Evolutionary conservation across 768 basidiomycete species (phyloP), one percentile per base, ranked within the genome.

Genomic region (Hemileccinum rubropunctum): DNA sequence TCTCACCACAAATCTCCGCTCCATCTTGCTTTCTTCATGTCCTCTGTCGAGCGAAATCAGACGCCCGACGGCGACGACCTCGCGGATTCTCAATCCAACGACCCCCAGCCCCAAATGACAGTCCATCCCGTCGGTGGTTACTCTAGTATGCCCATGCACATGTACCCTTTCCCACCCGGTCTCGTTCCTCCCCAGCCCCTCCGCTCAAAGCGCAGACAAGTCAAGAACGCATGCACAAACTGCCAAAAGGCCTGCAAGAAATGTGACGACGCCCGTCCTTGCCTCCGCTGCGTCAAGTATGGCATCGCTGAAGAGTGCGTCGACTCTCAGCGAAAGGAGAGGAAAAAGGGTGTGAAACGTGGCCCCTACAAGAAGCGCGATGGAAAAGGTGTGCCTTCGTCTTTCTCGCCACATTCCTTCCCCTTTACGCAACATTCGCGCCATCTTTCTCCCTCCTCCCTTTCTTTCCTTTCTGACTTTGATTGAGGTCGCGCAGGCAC

Each of bases 341-440:
- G 92, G 62, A 90, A 89, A 69, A 90, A 88, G 66, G 88, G 88
- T 57, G 78, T 89, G 58, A 91, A 90, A 75, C 74, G 88, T 63
- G 88, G 88, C 39, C 89, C 89, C 70, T 91, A 91, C 86, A 91
- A 91, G 89, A 91, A 91, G 83, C 88, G 87, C 83, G 88, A 89
- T 87, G 83, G 81, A 80, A 88, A 86, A 80, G 81, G 88, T 89
- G 65, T 70, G 83, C 70, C 54, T 65, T 56, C 45, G 64, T 62
- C 65, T 58, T 68, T 68, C 58, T 61, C 44, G 50, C 53, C 54
- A 42, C 58, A 52, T 49, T 56, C 42, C 42, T 57, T 53, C 47
- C 52, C 20, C 54, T 54, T 50, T 48, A 52, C 48, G 42, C 56
- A 55, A 59, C 62, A 36, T 35, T 23, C 51, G 8, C 20, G 6